Evolutionary conservation across 1,284 basidiomycete genomes (phyloP).

Genomic region (Ganoderma leucocontextum): DNA sequence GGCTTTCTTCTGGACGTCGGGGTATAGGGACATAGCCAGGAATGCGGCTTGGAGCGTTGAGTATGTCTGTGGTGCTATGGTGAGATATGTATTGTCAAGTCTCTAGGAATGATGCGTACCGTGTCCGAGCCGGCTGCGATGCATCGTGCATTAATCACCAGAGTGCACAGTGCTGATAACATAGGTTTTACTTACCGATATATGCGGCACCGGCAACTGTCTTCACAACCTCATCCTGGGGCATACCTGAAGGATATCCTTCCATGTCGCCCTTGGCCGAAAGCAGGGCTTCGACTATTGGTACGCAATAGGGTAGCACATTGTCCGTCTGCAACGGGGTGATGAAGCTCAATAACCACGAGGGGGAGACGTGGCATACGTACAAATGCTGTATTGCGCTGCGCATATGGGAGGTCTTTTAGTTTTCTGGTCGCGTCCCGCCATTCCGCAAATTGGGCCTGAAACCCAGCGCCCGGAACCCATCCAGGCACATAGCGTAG

Average conservation of each 20-base stretch:
- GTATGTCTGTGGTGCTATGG: constrained; percentile 19
- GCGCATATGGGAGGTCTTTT: constrained; percentile 17
- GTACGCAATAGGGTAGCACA: background rate
- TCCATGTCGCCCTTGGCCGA: background rate
- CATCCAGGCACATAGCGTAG: constrained; percentile 36
- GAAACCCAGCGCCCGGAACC: constrained; percentile 38
- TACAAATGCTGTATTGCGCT: background rate
- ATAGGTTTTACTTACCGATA: constrained; percentile 12
- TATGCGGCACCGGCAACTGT: background rate
- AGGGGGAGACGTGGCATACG: background rate
- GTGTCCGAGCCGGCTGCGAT: constrained; percentile 22
- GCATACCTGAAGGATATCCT: background rate
- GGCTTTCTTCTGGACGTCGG: constrained; percentile 42
- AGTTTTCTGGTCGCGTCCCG: constrained; percentile 16
- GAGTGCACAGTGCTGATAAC: background rate
- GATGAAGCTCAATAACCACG: background rate
- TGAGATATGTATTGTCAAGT: background rate
- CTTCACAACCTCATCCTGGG: background rate
- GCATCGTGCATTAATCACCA: background rate
- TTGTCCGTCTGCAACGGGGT: background rate
- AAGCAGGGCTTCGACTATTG: background rate
- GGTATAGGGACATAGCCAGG: constrained; percentile 45
- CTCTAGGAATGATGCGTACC: background rate
- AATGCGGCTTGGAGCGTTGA: constrained; percentile 42
- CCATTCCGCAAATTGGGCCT: constrained; percentile 36